Evolutionary conservation across 2,329 filamentous ascomycete genomes (phyloP), one percentile per base, ranked within the genome.

Genomic region (Ophiostoma pallidulum): DNA sequence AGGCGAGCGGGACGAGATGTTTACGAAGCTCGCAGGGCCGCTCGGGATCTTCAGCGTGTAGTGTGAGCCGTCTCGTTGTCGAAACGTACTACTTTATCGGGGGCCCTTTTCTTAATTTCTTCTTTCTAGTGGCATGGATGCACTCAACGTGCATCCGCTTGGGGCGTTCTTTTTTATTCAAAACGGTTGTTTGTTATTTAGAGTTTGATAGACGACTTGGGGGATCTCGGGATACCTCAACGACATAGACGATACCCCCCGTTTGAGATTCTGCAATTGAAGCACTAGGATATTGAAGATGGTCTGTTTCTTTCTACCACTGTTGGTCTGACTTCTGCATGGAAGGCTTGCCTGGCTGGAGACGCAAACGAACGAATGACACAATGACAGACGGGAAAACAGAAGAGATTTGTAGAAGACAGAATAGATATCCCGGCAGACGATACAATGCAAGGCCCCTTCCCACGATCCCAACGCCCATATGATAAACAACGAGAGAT

Each of bases 1-100:
- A 49, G 87, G 80, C 3, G 91, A 97, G 70, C 84, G 82, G 66
- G 86, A 94, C 51, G 92, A 97, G 71, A 96, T 97, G 89, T 72
- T 83, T 58, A 80, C 79, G 7, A 91, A 90, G 65, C 65, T 87
- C 42, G 73, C 70, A 42, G 76, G 76, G 3, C 75, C 75, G 10
- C 58, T 80, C 56, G 69, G 73, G 1, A 63, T 75, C 4, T 76
- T 79, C n/a, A n/a, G n/a, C n/a, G n/a, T 52, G 62, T 60, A n/a
- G 57, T 60, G 29, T 41, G 22, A 37, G 6, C 33, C 2, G 31
- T 5, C 31, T 8, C 24, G 24, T 28, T 28, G 5, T 28, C n/a
- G n/a, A n/a, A n/a, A 28, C 5, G 5, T 28, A 6, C 24, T 28
- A 6, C 10, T 28, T 28, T 28, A 6, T 28, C 24, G n/a, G n/a